Evolutionary conservation across 176 grass and related monocot species (phyloP).

Genomic region (Eremochloa ophiuroides): DNA sequence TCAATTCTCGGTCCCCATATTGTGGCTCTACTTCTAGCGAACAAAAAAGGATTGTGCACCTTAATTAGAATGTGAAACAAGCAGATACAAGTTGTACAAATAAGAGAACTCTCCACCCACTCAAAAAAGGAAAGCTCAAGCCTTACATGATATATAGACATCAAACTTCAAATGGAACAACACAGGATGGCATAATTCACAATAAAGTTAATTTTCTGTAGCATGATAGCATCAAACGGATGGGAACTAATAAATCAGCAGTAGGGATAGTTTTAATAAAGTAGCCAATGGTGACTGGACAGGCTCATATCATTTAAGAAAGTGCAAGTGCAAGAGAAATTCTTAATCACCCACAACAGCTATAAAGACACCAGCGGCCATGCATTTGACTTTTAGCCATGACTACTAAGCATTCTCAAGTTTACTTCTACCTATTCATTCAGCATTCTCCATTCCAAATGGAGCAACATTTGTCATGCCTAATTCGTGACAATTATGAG

Average conservation of each 20-base stretch:
- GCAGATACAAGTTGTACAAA: neutral
- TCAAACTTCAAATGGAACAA: neutral
- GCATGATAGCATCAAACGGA: neutral
- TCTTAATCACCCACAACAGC: neutral
- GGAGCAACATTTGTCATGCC: neutral
- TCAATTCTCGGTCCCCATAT: constrained; percentile 66
- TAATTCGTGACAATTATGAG: neutral
- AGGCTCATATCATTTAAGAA: neutral
- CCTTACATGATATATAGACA: neutral
- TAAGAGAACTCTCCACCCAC: neutral
- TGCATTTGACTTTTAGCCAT: neutral
- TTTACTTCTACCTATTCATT: neutral
- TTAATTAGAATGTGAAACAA: constrained; percentile 11
- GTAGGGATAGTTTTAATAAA: neutral
- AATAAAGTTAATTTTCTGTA: neutral
- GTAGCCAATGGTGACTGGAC: neutral
- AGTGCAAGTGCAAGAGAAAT: neutral
- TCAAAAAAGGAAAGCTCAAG: neutral
- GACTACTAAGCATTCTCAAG: neutral
- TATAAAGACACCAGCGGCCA: neutral
- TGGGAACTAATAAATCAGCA: neutral
- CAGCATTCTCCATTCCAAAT: neutral
- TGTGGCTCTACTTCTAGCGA: constrained; percentile 62
- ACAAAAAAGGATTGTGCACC: neutral
- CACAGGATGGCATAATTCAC: neutral